Evolutionary conservation across 257 asterid species (phyloP), one percentile per base, ranked within the genome.

Genomic region (Nicotiana noctiflora): DNA sequence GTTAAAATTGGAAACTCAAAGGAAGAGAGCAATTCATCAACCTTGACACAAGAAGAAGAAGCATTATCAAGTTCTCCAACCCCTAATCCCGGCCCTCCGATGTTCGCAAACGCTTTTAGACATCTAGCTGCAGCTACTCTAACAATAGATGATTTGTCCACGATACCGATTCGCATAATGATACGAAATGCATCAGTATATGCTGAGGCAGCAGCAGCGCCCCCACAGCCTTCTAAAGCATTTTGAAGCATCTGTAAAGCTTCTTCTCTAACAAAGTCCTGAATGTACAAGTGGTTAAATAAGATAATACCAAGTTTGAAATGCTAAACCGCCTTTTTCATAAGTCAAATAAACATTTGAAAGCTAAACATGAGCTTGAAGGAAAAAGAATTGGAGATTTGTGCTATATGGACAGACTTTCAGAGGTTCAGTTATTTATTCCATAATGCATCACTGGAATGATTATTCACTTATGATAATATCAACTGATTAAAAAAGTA

Each of bases 121-220:
- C 99, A 96, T 90, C 96, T 91, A 63, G 99, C 99, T 89, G 98
- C 97, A 85, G 96, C 96, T 85, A 92, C 89, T 90, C 97, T 92
- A 80, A 96, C 99, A 80, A 86, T 87, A 55, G 87, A 85, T 81
- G 95, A 94, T 86, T 94, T 96, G 87, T 96, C 99, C 52, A 90
- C 92, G 34, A 91, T 90, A 80, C 97, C 98, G n/a, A 86, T 80
- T 81, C 97, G 89, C 83, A 87, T 92, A 79, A 92, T 89, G 75
- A 92, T 82, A 63, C 99, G 99, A 83, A 90, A 94, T 75, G 98
- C 98, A 92, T 94, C 99, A 34, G 77, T 82, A 79, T 92, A 96
- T 21, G 92, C 97, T 53, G 96, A 85, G 86, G 96, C 83, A 85
- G 96, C 80, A 76, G 94, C 98, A 89, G 85, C 85, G 34, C 99